Percentiles rank a stretch among this genome's conserved stretches.
Conservation (phyloP, 768 basidiomycete species). For the Agaricus blazei region DNA sequence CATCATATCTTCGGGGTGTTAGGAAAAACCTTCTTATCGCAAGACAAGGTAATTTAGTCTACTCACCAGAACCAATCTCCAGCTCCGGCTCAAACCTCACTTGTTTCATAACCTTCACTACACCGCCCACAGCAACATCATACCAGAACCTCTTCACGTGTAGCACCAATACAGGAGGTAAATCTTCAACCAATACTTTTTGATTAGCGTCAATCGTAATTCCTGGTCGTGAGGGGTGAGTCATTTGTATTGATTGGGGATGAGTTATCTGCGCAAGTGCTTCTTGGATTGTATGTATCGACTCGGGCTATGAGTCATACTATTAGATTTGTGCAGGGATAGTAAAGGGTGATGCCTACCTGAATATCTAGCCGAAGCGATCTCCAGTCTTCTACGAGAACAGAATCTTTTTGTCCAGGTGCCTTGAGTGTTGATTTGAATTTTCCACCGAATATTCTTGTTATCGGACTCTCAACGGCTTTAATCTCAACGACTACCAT, state of each 20-base stretch:
- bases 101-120: slow-evolving; percentile 83
- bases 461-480: slow-evolving; percentile 80
- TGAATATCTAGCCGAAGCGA: slow-evolving; percentile 87
- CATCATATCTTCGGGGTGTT: slow-evolving; percentile 47
- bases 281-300: slow-evolving; percentile 75
- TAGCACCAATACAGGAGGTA: slow-evolving; percentile 80
- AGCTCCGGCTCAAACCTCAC: slow-evolving; percentile 75
- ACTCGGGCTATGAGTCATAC: slow-evolving; percentile 46
- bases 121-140: slow-evolving; percentile 67
- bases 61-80: slow-evolving; percentile 64
- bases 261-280: slow-evolving; percentile 74
- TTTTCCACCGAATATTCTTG: slow-evolving; percentile 90
- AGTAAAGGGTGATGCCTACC: slow-evolving; percentile 29
- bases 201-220: slow-evolving; percentile 63
- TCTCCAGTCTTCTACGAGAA: slow-evolving; percentile 89
- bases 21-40: background rate
- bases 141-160: slow-evolving; percentile 92
- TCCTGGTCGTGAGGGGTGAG: slow-evolving; percentile 49
- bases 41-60: background rate
- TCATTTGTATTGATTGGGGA: slow-evolving; percentile 78
- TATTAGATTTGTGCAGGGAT: background rate
- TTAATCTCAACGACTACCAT: slow-evolving; percentile 47
- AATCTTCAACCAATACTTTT: slow-evolving; percentile 64
- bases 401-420: slow-evolving; percentile 80
- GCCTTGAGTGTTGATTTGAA: slow-evolving; percentile 80